A percentile compares a stretch with the other conserved stretches of the same genome.
phyloP scores from a whole-genome alignment of 2,329 filamentous ascomycete genomes.

The Colletotrichum ledebouriae region DNA sequence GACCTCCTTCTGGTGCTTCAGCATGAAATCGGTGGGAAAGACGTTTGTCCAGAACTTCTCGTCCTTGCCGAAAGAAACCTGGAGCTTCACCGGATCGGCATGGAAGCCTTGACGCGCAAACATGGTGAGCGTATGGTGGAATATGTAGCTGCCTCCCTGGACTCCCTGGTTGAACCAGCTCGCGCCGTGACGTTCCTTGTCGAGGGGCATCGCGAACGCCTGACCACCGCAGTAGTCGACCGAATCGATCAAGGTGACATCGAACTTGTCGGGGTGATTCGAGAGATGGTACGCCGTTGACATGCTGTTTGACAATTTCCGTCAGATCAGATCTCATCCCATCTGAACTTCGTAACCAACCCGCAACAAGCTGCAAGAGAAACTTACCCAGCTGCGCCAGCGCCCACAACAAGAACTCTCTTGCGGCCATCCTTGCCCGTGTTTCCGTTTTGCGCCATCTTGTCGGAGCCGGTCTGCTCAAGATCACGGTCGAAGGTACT shows the following conservation, averaged over 20 bases:
- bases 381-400: slow-evolving; percentile 55
- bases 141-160: slow-evolving; percentile 70
- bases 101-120: slow-evolving; percentile 67
- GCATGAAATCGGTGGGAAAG: slow-evolving; percentile 68
- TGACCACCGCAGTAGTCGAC: slow-evolving; percentile 72
- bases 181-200: slow-evolving; percentile 70
- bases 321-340: background rate
- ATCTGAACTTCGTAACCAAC: background rate
- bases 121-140: slow-evolving; percentile 74
- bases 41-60: slow-evolving; percentile 73
- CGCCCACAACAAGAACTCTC: slow-evolving; percentile 56
- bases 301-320: slow-evolving; percentile 52
- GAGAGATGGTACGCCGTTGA: slow-evolving; percentile 72
- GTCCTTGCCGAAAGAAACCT: slow-evolving; percentile 70
- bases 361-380: background rate
- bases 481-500: slow-evolving; percentile 25
- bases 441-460: slow-evolving; percentile 37
- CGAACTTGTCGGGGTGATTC: slow-evolving; percentile 70
- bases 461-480: slow-evolving; percentile 30
- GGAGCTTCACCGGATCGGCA: slow-evolving; percentile 66
- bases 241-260: slow-evolving; percentile 69
- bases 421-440: slow-evolving; percentile 45
- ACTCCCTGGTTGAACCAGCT: slow-evolving; percentile 75
- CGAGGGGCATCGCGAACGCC: slow-evolving; percentile 71
- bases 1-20: slow-evolving; percentile 66